phyloP scores from a whole-genome alignment of 805 yeast species.

The Candida andamanensis region DNA sequence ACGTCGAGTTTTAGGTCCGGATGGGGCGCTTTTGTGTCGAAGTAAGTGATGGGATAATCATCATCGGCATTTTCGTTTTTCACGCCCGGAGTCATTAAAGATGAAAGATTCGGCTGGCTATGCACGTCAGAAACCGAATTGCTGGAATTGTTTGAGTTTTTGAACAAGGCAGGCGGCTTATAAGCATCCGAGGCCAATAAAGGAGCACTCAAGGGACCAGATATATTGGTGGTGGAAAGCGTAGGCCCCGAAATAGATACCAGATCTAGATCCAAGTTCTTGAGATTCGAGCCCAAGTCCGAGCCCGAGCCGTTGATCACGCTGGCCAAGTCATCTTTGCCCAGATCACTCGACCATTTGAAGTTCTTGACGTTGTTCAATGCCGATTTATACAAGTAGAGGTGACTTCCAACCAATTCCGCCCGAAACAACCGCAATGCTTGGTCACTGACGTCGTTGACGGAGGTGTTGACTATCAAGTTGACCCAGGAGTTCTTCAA shows the following conservation, averaged over 20 bases:
- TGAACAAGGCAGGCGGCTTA: constrained; percentile 12
- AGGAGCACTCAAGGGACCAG: constrained; percentile 8
- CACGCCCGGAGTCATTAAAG: constrained; percentile 4
- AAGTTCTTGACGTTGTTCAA: constrained; percentile 38
- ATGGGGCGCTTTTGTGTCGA: constrained; percentile 25
- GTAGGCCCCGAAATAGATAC: constrained; percentile 6
- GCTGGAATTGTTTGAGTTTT: constrained; percentile 14
- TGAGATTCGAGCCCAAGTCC: constrained; percentile 1
- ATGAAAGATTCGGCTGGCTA: too few relatives aligned
- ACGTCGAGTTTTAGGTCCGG: constrained; percentile 43
- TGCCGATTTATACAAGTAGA: constrained; percentile 57
- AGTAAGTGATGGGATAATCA: constrained; percentile 18
- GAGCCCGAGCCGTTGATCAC: constrained; percentile 1
- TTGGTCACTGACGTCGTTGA: constrained; percentile 24
- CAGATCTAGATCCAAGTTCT: constrained; percentile 5
- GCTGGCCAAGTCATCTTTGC: constrained; percentile 4
- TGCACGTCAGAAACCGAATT: constrained; percentile 6
- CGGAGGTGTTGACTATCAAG: constrained; percentile 25
- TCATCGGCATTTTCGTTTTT: constrained; percentile 2
- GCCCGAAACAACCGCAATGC: constrained; percentile 52
- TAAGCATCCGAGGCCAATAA: constrained; percentile 1
- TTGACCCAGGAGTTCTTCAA: constrained; percentile 36
- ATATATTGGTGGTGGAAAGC: neutral
- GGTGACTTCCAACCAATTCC: constrained; percentile 62
- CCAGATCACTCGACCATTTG: constrained; percentile 3